Percentiles rank a stretch among this genome's conserved stretches.
Conservation (phyloP, 202 grass and related monocot species). For the Cymbopogon flexuosus region DNA sequence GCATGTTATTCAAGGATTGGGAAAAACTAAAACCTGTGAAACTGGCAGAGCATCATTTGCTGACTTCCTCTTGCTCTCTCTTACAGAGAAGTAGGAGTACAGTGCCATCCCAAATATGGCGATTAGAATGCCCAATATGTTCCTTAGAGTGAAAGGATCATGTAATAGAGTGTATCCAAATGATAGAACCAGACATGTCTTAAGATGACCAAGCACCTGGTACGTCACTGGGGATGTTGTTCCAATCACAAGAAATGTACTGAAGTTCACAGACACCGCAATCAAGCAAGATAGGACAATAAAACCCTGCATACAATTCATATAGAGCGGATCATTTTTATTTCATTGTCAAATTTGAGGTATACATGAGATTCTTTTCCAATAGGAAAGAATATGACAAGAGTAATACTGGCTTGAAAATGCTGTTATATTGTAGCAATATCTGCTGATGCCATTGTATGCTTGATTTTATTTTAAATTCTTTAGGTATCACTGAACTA, state of each 20-base stretch:
- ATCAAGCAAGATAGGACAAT: slow-evolving; percentile 95
- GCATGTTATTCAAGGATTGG: slow-evolving; percentile 20
- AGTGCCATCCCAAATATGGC: slow-evolving; percentile 93
- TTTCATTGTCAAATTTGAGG: slow-evolving; percentile 17
- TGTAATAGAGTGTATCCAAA: slow-evolving; percentile 86
- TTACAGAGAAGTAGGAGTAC: slow-evolving; percentile 91
- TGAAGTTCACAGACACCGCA: slow-evolving; percentile 97
- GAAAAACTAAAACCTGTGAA: slow-evolving; percentile 72
- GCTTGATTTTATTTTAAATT: slow-evolving; percentile 25
- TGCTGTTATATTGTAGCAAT: slow-evolving; percentile 19
- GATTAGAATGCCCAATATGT: slow-evolving; percentile 84
- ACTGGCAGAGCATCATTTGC: slow-evolving; percentile 67
- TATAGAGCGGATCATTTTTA: slow-evolving; percentile 27
- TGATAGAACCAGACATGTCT: slow-evolving; percentile 91
- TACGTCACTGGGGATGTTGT: slow-evolving; percentile 98
- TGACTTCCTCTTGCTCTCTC: slow-evolving; percentile 94
- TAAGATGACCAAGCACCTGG: slow-evolving; percentile 97
- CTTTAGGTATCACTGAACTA: neutral
- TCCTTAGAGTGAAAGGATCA: slow-evolving; percentile 77
- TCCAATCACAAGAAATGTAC: slow-evolving; percentile 95
- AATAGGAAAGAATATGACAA: neutral
- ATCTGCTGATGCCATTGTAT: slow-evolving; percentile 1
- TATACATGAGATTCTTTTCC: neutral
- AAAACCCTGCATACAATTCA: slow-evolving; percentile 66
- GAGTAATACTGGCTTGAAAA: slow-evolving; percentile 17